Evolutionary conservation across 2,329 filamentous ascomycete species (phyloP).

Genomic region (Lojkania enalia): DNA sequence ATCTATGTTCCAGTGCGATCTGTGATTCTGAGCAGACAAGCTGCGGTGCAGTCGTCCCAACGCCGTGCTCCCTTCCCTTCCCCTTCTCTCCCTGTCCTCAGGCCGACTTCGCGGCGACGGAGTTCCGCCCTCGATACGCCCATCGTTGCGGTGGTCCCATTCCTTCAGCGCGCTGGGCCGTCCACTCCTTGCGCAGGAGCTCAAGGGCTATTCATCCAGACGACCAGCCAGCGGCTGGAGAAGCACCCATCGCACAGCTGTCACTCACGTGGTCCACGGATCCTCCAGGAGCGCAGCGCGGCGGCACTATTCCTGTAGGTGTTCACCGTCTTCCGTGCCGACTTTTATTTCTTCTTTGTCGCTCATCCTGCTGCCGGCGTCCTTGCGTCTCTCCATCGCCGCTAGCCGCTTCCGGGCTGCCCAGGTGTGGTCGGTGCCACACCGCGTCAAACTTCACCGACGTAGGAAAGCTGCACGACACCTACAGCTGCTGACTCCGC

Average conservation of each 20-base stretch:
- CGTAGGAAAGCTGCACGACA: too few species aligned
- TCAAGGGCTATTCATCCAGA: neutral
- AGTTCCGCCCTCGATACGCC: too few species aligned
- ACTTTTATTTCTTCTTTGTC: slow-evolving; percentile 3
- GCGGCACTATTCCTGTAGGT: neutral
- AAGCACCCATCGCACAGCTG: slow-evolving; percentile 5
- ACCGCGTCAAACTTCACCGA: slow-evolving; percentile 1
- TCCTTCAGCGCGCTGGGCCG: neutral
- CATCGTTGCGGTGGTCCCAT: neutral
- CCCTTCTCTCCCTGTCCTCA: neutral
- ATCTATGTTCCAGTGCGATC: too few species aligned
- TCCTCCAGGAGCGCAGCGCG: neutral
- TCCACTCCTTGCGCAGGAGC: neutral
- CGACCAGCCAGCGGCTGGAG: neutral
- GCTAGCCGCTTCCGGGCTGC: slow-evolving; percentile 8
- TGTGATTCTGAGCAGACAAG: too few species aligned
- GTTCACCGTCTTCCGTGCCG: neutral
- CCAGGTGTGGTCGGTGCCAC: slow-evolving; percentile 12
- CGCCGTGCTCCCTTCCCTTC: neutral
- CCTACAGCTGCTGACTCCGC: slow-evolving; percentile 5
- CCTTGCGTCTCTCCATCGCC: slow-evolving; percentile 10
- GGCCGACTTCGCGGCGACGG: slow-evolving; percentile 1
- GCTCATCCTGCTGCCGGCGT: neutral
- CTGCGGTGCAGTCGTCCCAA: too few species aligned
- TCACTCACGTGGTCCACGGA: slow-evolving; percentile 2